Base-by-base conservation (phyloP, 257 asterid species). In the Solanum paucissectum region DNA sequence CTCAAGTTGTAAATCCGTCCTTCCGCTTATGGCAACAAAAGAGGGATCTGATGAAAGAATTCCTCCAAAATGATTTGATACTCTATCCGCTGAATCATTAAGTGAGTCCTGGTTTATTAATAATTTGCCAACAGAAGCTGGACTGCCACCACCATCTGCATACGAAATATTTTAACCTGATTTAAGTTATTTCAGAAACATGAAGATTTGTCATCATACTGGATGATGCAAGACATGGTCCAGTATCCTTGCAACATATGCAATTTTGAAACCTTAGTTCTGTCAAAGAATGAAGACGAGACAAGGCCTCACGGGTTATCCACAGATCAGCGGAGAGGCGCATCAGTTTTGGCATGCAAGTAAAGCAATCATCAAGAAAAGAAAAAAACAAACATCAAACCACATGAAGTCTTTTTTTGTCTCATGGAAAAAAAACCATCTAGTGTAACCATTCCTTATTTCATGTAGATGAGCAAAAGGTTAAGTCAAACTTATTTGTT, bases 261-360 rank as follows among this genome's bases (percentile, higher is more conserved):
- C 89, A 77, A 36, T 83, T 86, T 40, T 88, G 90, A 81, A 89
- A 89, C 86, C 88, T 81, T 20, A 89, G 84, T 83, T 90, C 91
- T 40, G 34, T 89, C 86, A 91, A 83, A 68, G 88, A 88, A 89
- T 82, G 85, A 42, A 91, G 82, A 36, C 84, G 76, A 55, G 89
- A 58, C 81, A 91, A 87, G 40, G 91, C 89, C 29, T 86, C 86
- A 34, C 85, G 72, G 10, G 89, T 86, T 83, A 89, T 87, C 91
- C 91, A 87, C 32, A 90, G 90, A 83, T 88, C 86, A 27, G 88
- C 58, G 8, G 92, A 90, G 5, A 89, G 84, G 38, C 72, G 32
- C 62, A 52, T 82, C 44, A 91, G 69, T 42, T 87, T 89, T n/a
- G 92, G 92, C 91, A 90, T 90, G 55, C 29, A 42, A 79, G 85